Evolutionary conservation across 108 stramenopile genomes (phyloP).

Genomic region (Nitzschia sp.): DNA sequence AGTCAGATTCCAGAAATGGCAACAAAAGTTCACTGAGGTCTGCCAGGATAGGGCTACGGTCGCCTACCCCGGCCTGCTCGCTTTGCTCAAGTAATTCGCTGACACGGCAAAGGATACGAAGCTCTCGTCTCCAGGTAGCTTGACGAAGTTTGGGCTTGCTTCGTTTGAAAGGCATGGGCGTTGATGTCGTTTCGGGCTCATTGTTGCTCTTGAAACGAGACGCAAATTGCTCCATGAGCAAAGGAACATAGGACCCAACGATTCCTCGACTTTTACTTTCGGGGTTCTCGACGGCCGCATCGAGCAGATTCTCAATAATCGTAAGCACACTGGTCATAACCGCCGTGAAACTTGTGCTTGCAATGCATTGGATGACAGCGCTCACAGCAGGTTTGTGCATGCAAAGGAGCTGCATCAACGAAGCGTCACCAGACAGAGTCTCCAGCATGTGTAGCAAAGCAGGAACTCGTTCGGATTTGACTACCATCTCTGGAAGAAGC

Average conservation of each 20-base stretch:
- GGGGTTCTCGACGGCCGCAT: slow-evolving; percentile 20
- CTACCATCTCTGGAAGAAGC: slow-evolving; percentile 67
- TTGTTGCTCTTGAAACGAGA: slow-evolving; percentile 29
- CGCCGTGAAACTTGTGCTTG: slow-evolving; percentile 41
- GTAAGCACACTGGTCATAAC: slow-evolving; percentile 54
- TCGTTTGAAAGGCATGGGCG: background rate
- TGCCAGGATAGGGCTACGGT: slow-evolving; percentile 26
- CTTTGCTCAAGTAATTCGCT: slow-evolving; percentile 56
- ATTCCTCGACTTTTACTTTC: slow-evolving; percentile 2
- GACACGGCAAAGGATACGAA: slow-evolving; percentile 70
- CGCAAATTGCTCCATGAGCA: slow-evolving; percentile 67
- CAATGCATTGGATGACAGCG: slow-evolving; percentile 66
- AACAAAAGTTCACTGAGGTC: slow-evolving; percentile 64
- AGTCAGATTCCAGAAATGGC: slow-evolving; percentile 60
- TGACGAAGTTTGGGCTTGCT: slow-evolving; percentile 15
- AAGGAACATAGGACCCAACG: slow-evolving; percentile 40
- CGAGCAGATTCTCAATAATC: slow-evolving; percentile 70
- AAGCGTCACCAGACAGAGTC: slow-evolving; percentile 48
- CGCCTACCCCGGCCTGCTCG: background rate
- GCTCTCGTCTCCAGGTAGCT: slow-evolving; percentile 44
- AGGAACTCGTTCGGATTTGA: slow-evolving; percentile 68
- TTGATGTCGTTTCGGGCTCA: background rate
- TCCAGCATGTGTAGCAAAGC: slow-evolving; percentile 63
- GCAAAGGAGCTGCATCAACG: slow-evolving; percentile 46
- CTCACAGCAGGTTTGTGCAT: slow-evolving; percentile 44